Percentiles rank a stretch among this genome's conserved stretches.
Evolutionary conservation across 495 filamentous ascomycete species (phyloP).

Genomic region (Penicillium mononematosum): DNA sequence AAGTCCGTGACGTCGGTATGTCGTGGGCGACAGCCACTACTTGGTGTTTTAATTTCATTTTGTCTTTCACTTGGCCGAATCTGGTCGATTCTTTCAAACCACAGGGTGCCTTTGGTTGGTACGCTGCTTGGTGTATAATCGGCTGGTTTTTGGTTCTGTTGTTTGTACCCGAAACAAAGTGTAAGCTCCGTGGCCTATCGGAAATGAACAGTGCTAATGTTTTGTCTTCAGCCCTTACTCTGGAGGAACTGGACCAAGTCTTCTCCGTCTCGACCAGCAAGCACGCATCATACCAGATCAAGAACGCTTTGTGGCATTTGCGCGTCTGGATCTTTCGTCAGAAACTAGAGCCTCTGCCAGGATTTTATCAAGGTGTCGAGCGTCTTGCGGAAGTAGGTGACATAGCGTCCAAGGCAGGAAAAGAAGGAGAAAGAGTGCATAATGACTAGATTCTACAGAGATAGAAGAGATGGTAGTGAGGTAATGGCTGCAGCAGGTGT

Average conservation of each 20-base stretch:
- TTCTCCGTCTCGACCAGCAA: conserved; percentile 53
- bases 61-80: conserved; percentile 57
- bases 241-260: conserved; percentile 53
- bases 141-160: conserved; percentile 55
- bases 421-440: background rate
- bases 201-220: conserved; percentile 1
- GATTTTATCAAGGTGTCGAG: conserved; percentile 42
- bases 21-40: conserved; percentile 55
- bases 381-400: conserved; percentile 38
- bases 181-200: conserved; percentile 25
- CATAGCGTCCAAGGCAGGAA: background rate
- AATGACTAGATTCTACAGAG: background rate
- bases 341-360: conserved; percentile 45
- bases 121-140: conserved; percentile 59
- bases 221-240: conserved; percentile 38
- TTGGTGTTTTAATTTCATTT: conserved; percentile 54
- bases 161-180: conserved; percentile 59
- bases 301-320: conserved; percentile 52
- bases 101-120: conserved; percentile 61
- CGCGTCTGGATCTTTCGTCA: conserved; percentile 50
- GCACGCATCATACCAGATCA: conserved; percentile 48
- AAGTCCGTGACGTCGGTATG: conserved; percentile 70
- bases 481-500: too few relatives aligned
- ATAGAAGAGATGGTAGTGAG: background rate
- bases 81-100: conserved; percentile 50